Conservation (phyloP, 1,284 basidiomycete species). For the Microbotryomycetes sp. region DNA sequence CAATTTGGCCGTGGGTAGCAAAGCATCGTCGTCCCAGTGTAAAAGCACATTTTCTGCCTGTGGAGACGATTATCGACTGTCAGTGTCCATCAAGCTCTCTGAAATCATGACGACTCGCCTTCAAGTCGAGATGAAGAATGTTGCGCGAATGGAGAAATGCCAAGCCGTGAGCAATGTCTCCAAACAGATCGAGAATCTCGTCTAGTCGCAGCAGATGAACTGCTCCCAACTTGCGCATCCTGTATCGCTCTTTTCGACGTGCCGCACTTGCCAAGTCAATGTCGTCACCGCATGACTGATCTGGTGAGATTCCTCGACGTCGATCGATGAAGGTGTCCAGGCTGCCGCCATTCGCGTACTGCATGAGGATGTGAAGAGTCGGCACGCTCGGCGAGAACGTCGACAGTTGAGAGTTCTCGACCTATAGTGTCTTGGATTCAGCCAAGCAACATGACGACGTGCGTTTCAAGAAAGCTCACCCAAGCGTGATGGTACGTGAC, state of each 20-base stretch:
- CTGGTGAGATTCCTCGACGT: slow-evolving; percentile 1
- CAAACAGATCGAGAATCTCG: slow-evolving; percentile 33
- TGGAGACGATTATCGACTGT: no score
- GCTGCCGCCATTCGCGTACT: slow-evolving; percentile 34
- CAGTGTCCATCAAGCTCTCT: no score
- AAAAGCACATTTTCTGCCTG: slow-evolving; percentile 38
- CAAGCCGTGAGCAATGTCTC: slow-evolving; percentile 30
- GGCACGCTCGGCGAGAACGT: slow-evolving; percentile 28
- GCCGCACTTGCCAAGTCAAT: neutral
- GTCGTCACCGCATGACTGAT: neutral
- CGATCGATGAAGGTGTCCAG: slow-evolving; percentile 15
- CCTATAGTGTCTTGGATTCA: neutral
- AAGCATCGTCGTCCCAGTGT: slow-evolving; percentile 32
- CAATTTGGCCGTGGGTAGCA: slow-evolving; percentile 33
- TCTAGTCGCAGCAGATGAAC: slow-evolving; percentile 34
- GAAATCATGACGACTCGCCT: slow-evolving; percentile 15
- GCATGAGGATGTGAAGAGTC: slow-evolving; percentile 36
- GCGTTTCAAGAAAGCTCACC: neutral
- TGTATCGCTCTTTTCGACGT: neutral
- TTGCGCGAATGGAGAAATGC: slow-evolving; percentile 33
- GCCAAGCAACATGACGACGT: neutral
- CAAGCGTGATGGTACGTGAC: slow-evolving; percentile 36
- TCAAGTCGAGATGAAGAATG: slow-evolving; percentile 38
- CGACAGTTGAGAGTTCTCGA: slow-evolving; percentile 25
- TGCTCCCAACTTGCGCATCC: neutral